Conservation (phyloP, 352 stramenopile genomes). For the Phytophthora sojae region DNA sequence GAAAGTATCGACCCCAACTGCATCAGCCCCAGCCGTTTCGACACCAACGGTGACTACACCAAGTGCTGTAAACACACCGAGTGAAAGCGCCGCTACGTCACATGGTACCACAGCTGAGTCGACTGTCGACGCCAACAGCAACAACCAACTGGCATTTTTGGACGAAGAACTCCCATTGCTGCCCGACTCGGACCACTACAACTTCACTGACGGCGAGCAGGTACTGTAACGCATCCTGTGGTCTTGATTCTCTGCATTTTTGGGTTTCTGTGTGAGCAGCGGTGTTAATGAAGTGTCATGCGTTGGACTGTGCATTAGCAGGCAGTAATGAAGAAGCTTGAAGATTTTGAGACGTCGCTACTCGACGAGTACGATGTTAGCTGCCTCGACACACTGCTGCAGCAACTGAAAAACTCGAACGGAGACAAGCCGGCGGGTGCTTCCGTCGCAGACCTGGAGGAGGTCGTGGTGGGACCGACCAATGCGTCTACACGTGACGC, state of each 20-base stretch:
- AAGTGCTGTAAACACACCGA: conserved; percentile 2
- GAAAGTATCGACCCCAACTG: conserved; percentile 9
- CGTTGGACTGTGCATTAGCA: conserved; percentile 57
- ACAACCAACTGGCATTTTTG: conserved; percentile 67
- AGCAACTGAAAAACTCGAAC: conserved; percentile 72
- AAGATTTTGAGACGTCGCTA: conserved; percentile 89
- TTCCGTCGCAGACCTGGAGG: conserved; percentile 62
- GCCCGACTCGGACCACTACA: conserved; percentile 74
- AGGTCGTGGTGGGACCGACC: conserved; percentile 61
- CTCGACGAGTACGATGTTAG: conserved; percentile 89
- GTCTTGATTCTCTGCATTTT: conserved; percentile 7
- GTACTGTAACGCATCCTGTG: conserved; percentile 47
- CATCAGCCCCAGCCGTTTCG: conserved; percentile 10
- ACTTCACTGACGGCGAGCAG: conserved; percentile 81
- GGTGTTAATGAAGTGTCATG: conserved; percentile 34
- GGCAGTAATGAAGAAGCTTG: conserved; percentile 89
- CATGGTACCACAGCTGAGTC: conserved; percentile 15
- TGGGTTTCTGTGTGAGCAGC: conserved; percentile 12
- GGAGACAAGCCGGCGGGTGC: conserved; percentile 51
- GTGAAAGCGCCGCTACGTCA: conserved; percentile 1
- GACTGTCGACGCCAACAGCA: conserved; percentile 25
- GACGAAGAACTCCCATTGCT: conserved; percentile 79
- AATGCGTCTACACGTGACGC: conserved; percentile 47
- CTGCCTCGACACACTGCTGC: conserved; percentile 84
- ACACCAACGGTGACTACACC: conserved; percentile 11